Percentiles rank a stretch among this genome's conserved stretches.
Conservation (phyloP, 1,284 basidiomycete species). For the Bjerkandera adusta region DNA sequence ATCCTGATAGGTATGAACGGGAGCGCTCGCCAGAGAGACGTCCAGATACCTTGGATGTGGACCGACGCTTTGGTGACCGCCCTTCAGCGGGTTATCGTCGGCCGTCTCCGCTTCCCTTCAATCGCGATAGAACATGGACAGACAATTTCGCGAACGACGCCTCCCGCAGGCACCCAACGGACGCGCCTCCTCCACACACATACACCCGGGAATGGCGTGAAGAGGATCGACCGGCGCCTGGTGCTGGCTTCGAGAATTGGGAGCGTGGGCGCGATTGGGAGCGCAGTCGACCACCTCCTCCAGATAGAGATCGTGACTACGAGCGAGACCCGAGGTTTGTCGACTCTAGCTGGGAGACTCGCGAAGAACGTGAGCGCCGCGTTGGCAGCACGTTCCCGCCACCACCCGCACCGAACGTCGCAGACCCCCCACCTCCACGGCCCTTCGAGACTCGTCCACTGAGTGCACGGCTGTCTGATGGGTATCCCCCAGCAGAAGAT, state of each 20-base stretch:
- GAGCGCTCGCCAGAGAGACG: conserved; percentile 19
- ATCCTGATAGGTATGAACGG: conserved; percentile 22
- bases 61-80: conserved; percentile 21
- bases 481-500: conserved; percentile 16
- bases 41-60: conserved; percentile 26
- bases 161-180: conserved; percentile 15
- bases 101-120: conserved; percentile 21
- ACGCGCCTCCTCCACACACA: conserved; percentile 13
- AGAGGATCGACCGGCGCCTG: conserved; percentile 15
- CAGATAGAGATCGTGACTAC: conserved; percentile 23
- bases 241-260: conserved; percentile 22
- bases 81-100: conserved; percentile 22
- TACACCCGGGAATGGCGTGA: conserved; percentile 28
- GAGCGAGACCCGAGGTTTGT: conserved; percentile 18
- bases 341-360: conserved; percentile 29
- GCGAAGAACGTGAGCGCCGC: conserved; percentile 31
- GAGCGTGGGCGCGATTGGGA: conserved; percentile 23
- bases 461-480: conserved; percentile 28
- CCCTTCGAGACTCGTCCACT: conserved; percentile 29
- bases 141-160: conserved; percentile 21
- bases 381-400: conserved; percentile 18
- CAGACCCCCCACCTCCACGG: conserved; percentile 18
- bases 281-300: conserved; percentile 14
- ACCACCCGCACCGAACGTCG: conserved; percentile 4
- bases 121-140: conserved; percentile 23